Evolutionary conservation across 2,329 filamentous ascomycete genomes (phyloP).

Genomic region (Aspergillus alliaceus): DNA sequence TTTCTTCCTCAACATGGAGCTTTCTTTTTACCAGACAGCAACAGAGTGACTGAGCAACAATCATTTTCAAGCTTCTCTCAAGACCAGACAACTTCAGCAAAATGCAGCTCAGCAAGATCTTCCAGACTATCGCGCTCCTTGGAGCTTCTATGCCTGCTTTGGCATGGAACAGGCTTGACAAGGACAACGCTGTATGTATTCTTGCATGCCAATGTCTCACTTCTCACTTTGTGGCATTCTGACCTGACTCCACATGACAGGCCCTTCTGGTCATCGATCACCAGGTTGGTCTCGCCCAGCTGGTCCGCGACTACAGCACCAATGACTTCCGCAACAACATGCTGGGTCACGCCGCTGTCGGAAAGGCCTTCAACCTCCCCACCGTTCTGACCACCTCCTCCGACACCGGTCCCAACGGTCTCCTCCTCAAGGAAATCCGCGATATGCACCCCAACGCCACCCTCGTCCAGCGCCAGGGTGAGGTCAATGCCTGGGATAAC

Average conservation of each 20-base stretch:
- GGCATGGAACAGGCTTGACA: slow-evolving; percentile 28
- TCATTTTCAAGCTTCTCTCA: neutral
- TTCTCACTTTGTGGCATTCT: too few relatives aligned
- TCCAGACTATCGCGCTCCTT: slow-evolving; percentile 29
- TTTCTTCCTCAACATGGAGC: neutral
- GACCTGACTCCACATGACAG: slow-evolving; percentile 11
- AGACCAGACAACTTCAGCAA: neutral
- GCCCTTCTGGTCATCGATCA: slow-evolving; percentile 34
- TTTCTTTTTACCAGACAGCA: neutral
- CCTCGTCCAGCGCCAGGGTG: slow-evolving; percentile 66
- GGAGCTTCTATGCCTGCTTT: slow-evolving; percentile 18
- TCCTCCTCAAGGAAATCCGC: slow-evolving; percentile 67
- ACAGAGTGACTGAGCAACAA: neutral
- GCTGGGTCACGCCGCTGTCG: slow-evolving; percentile 66
- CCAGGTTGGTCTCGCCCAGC: slow-evolving; percentile 36
- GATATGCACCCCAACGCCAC: slow-evolving; percentile 67
- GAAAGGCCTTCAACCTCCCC: slow-evolving; percentile 66
- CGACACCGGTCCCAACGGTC: slow-evolving; percentile 69
- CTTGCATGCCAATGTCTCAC: too few relatives aligned
- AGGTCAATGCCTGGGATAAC: slow-evolving; percentile 79
- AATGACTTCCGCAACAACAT: slow-evolving; percentile 67
- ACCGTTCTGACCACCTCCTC: slow-evolving; percentile 71
- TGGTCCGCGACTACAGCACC: slow-evolving; percentile 66
- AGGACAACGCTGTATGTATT: slow-evolving; percentile 23
- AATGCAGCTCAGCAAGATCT: slow-evolving; percentile 7